A percentile compares a stretch with the other conserved stretches of the same genome.
phyloP scores from a whole-genome alignment of 805 yeast genomes.

The Metschnikowia matae region DNA sequence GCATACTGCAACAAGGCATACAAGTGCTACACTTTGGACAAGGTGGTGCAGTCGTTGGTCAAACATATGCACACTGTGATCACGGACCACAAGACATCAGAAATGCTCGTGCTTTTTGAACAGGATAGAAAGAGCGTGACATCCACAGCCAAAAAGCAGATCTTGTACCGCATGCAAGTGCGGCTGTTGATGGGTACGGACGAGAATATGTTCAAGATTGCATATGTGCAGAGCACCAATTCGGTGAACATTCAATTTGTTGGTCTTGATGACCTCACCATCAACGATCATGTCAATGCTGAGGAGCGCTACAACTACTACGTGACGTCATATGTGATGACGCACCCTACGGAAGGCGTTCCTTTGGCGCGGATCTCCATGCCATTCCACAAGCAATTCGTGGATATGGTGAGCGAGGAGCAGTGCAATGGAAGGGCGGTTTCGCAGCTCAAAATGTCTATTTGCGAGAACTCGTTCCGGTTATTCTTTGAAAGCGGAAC shows the following conservation, averaged over 20 bases:
- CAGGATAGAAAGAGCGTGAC: constrained; percentile 60
- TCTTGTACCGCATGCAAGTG: constrained; percentile 83
- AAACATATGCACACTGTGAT: constrained; percentile 86
- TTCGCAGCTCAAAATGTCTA: constrained; percentile 71
- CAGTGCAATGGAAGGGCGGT: constrained; percentile 58
- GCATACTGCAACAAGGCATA: constrained; percentile 92
- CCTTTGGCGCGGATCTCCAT: constrained; percentile 68
- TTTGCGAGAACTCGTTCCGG: constrained; percentile 74
- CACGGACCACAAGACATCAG: constrained; percentile 74
- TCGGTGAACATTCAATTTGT: constrained; percentile 73
- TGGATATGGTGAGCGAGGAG: constrained; percentile 54
- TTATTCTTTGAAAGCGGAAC: constrained; percentile 77
- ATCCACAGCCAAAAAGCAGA: constrained; percentile 83
- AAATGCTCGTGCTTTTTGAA: constrained; percentile 77
- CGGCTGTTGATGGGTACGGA: constrained; percentile 73
- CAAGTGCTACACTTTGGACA: constrained; percentile 88
- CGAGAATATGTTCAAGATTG: constrained; percentile 89
- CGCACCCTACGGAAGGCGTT: constrained; percentile 96
- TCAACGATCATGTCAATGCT: constrained; percentile 60
- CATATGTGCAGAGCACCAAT: constrained; percentile 52
- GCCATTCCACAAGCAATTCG: constrained; percentile 67
- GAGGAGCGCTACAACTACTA: constrained; percentile 92
- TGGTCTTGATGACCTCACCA: constrained; percentile 82
- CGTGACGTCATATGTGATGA: constrained; percentile 86
- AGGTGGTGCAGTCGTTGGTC: constrained; percentile 66